Conservation (phyloP, 768 basidiomycete genomes). For the Suillus hirtellus region DNA sequence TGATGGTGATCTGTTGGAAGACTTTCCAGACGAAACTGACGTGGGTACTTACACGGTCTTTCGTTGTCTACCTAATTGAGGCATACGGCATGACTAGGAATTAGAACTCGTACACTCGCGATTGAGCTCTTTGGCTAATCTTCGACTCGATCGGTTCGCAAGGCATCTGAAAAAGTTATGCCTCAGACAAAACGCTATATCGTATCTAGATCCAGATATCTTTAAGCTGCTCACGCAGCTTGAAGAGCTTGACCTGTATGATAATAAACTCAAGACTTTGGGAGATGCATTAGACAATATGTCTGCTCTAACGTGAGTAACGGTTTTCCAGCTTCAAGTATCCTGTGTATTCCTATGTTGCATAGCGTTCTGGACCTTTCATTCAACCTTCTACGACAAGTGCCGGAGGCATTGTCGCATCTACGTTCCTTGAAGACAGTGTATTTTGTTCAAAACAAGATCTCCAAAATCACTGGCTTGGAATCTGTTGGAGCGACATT, state of each 20-base stretch:
- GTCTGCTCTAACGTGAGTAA: constrained; percentile 55
- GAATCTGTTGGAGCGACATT: constrained; percentile 54
- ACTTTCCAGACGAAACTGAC: constrained; percentile 83
- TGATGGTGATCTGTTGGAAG: constrained; percentile 69
- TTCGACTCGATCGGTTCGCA: constrained; percentile 77
- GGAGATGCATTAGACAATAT: constrained; percentile 64
- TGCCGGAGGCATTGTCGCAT: constrained; percentile 62
- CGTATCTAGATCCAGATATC: constrained; percentile 67
- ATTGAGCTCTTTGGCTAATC: constrained; percentile 61
- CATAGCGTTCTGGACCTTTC: constrained; percentile 85
- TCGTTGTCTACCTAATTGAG: not conserved
- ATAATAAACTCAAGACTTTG: constrained; percentile 85
- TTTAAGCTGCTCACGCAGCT: constrained; percentile 67
- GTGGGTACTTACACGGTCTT: constrained; percentile 42
- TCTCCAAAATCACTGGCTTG: constrained; percentile 74
- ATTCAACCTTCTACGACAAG: constrained; percentile 81
- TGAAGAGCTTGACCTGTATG: constrained; percentile 93
- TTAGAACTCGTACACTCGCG: constrained; percentile 83
- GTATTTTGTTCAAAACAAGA: constrained; percentile 97
- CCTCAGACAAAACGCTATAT: constrained; percentile 84
- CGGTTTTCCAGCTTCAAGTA: not conserved
- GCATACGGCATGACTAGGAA: constrained; percentile 51
- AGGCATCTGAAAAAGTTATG: constrained; percentile 69
- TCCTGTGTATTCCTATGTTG: constrained; percentile 7
- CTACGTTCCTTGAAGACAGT: constrained; percentile 69